Base-by-base conservation (phyloP, 1,284 basidiomycete species). In the Microbotryum lychnidis-dioicae region DNA sequence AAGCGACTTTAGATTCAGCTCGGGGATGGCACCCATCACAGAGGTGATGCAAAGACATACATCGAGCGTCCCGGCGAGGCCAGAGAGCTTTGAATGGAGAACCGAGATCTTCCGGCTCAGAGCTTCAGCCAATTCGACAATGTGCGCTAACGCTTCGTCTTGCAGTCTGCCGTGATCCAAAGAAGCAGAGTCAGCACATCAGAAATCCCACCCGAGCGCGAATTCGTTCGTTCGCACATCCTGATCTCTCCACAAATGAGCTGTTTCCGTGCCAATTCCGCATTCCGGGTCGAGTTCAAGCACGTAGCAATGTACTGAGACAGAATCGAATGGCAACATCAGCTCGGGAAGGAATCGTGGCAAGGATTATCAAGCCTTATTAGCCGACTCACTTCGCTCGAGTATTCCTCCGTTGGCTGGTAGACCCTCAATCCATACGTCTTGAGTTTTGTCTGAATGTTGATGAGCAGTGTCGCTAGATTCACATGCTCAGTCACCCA, bases 401-500 rank as follows among this genome's bases (percentile, higher is more conserved):
- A 76, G 20, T 91, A 75, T 1, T 88, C 90, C 10, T 77, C 73
- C 5, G 84, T 83, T n/a, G 92, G 91, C 21, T 86, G 80, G 75
- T 93, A 97, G 69, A 87, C 84, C 57, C 84, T 79, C 65, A 97
- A 74, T 14, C 87, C 84, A 77, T 97, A 97, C 18, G 93, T 97
- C 74, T 83, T 84, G 65, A 98, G 78, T 76, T 97, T 97, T 2
- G 91, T 97, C 75, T 93, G 89, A 45, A 98, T 87, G 72, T 97
- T 97, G 6, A 88, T 86, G 69, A 97, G 89, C 16, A 97, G 80
- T 2, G 88, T 90, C 3, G 86, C 84, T 8, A 97, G 79, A 67
- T 94, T 91, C 73, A 91, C 89, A 70, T 87, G 84, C 75, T 97
- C 93, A 3, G 83, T 85, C 6, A 93, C 89, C 87, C 91, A 94